Base-by-base conservation (phyloP, 305 asterid genomes). In the Plantago lanceolata region DNA sequence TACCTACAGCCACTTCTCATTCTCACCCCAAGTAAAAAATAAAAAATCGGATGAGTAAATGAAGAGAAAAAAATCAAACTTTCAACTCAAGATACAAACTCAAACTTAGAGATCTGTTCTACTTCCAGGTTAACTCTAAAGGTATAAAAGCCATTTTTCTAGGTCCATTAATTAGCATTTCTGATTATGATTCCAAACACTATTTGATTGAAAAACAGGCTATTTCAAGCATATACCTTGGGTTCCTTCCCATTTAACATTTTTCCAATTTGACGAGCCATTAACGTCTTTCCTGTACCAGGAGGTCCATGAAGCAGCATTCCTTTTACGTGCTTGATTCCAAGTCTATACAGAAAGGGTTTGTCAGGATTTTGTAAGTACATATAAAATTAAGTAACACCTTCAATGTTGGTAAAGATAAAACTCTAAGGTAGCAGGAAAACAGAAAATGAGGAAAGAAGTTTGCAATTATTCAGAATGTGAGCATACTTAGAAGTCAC, bases 251-350 rank as follows among this genome's bases (percentile, higher is more conserved):
- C 99, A 67, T 94, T 84, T 69, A 94, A 77, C 91, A 94, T 88
- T 73, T 90, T 94, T 58, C 99, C 99, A 75, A 94, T 94, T 84
- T 94, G 99, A 24, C 99, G 97, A 68, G 99, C 99, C 95, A 94
- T 90, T 65, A 90, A 81, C 57, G 99, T 94, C 85, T 94, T 94
- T 59, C 96, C 99, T 62, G 99, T 94, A 73, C 99, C 99, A 79
- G 99, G 97, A 71, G 97, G 97, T 70, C 97, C 99, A 76, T 59
- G 79, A 57, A 94, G 96, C 75, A 94, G 83, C 97, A 94, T 94
- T 78, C 99, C 99, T 72, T 94, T 94, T 48, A 94, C 99, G 76
- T 94, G 99, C 80, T 88, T 90, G 81, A 94, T 88, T 52, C 99
- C 99, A 73, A 90, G 84, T 71, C 99, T 94, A 74, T 57, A 73